phyloP scores from a whole-genome alignment of 306 rosid genomes.

The Carpinus viminea region DNA sequence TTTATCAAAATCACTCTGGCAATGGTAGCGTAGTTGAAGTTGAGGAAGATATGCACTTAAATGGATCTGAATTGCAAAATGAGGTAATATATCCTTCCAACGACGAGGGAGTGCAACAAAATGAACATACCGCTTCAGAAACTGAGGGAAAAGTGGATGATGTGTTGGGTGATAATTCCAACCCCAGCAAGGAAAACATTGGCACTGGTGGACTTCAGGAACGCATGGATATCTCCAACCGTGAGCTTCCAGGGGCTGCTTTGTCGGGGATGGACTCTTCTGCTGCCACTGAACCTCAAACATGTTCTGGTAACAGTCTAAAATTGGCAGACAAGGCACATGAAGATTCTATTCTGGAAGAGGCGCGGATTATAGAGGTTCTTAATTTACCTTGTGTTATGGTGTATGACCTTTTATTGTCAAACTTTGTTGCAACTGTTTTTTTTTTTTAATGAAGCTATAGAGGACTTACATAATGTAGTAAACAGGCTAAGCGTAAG shows the following conservation, averaged over 20 bases:
- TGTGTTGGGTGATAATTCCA: conserved; percentile 44
- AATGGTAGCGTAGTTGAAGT: conserved; percentile 37
- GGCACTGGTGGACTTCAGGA: conserved; percentile 33
- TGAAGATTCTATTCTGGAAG: conserved; percentile 91
- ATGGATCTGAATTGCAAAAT: conserved; percentile 43
- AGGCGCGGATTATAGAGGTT: conserved; percentile 89
- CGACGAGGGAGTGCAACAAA: conserved; percentile 44
- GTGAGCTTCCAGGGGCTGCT: conserved; percentile 44
- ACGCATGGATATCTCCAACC: conserved; percentile 36
- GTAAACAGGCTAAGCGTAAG: conserved; percentile 81
- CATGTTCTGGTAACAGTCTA: conserved; percentile 37
- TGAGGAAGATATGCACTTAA: conserved; percentile 39
- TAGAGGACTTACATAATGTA: conserved; percentile 28
- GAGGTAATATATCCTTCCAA: conserved; percentile 42
- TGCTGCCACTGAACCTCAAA: conserved; percentile 45
- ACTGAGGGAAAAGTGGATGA: conserved; percentile 45
- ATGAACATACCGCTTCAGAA: conserved; percentile 42
- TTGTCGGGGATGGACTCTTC: conserved; percentile 38
- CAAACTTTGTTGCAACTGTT: conserved; percentile 17
- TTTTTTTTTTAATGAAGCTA: conserved; percentile 20
- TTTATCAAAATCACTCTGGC: conserved; percentile 45
- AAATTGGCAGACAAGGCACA: conserved; percentile 67
- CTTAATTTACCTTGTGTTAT: conserved; percentile 25
- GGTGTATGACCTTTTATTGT: conserved; percentile 21
- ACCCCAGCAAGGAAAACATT: conserved; percentile 37